Conservation (phyloP, 768 basidiomycete species). For the Amanita rubescens region DNA sequence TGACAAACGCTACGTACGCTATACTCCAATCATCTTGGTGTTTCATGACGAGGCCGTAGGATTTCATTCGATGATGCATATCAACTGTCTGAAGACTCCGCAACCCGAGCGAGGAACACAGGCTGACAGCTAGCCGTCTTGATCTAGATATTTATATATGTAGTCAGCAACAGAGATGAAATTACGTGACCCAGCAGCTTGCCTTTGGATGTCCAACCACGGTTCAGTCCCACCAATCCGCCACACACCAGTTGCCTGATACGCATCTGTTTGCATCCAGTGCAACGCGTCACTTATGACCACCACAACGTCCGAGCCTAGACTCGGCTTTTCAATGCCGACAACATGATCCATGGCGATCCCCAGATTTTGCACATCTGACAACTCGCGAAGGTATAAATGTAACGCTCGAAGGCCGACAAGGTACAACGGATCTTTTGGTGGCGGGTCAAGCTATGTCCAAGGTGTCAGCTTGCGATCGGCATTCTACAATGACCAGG, state of each 20-base stretch:
- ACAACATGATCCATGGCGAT: slow-evolving; percentile 26
- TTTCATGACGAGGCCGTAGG: slow-evolving; percentile 64
- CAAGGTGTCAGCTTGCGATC: not conserved
- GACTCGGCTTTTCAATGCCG: slow-evolving; percentile 14
- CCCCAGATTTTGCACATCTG: slow-evolving; percentile 67
- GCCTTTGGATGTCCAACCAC: slow-evolving; percentile 38
- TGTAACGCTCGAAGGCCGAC: slow-evolving; percentile 51
- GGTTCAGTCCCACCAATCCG: slow-evolving; percentile 34
- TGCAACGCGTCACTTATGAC: slow-evolving; percentile 52
- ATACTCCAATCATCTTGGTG: slow-evolving; percentile 73
- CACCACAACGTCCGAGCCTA: slow-evolving; percentile 42
- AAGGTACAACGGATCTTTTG: slow-evolving; percentile 60
- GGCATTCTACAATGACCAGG: not conserved
- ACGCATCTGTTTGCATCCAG: slow-evolving; percentile 30
- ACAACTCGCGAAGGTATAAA: slow-evolving; percentile 65
- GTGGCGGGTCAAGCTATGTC: slow-evolving; percentile 57
- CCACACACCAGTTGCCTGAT: slow-evolving; percentile 34
- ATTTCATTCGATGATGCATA: slow-evolving; percentile 64
- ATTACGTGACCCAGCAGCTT: slow-evolving; percentile 5
- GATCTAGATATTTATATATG: slow-evolving; percentile 28
- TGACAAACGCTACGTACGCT: slow-evolving; percentile 51
- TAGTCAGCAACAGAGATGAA: not conserved
- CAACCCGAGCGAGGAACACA: slow-evolving; percentile 52
- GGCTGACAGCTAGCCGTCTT: slow-evolving; percentile 27
- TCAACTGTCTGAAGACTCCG: slow-evolving; percentile 58